Evolutionary conservation across 179 eudicot genomes (phyloP).

Genomic region (Corrigiola litoralis): DNA sequence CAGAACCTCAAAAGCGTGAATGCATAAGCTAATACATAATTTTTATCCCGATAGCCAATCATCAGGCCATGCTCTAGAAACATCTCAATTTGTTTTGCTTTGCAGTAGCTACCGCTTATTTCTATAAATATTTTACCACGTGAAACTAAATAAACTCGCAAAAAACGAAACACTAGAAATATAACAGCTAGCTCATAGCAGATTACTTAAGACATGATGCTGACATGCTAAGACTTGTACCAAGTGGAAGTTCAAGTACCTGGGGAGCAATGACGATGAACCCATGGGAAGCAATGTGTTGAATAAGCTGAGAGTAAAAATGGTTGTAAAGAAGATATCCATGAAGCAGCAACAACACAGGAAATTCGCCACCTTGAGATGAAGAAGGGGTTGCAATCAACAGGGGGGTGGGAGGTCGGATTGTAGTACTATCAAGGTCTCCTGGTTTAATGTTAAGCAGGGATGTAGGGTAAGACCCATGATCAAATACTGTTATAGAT

Average conservation of each 20-base stretch:
- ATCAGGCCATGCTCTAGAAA: no score
- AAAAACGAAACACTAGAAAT: no score
- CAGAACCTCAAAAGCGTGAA: no score
- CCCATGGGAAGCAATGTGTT: conserved; percentile 42
- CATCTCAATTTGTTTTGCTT: no score
- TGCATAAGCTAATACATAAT: no score
- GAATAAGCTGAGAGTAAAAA: conserved; percentile 34
- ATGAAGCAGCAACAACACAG: conserved; percentile 30
- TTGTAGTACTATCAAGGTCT: background rate
- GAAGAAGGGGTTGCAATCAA: conserved; percentile 49
- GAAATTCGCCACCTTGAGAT: conserved; percentile 16
- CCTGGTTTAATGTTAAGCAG: conserved; percentile 21
- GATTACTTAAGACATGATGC: background rate
- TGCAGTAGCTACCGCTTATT: no score
- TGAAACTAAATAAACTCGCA: no score
- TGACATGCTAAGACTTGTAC: no score
- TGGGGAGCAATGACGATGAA: conserved; percentile 38
- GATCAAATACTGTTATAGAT: conserved; percentile 31
- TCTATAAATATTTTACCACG: no score
- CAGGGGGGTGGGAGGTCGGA: conserved; percentile 56
- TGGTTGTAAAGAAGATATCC: conserved; percentile 25
- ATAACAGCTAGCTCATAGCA: background rate
- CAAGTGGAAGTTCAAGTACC: background rate
- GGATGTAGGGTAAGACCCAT: conserved; percentile 21
- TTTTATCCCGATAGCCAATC: no score